Percentiles rank a stretch among this genome's conserved stretches.
phyloP scores from a whole-genome alignment of 2,329 filamentous ascomycete genomes.

The Lecanicillium sp. region DNA sequence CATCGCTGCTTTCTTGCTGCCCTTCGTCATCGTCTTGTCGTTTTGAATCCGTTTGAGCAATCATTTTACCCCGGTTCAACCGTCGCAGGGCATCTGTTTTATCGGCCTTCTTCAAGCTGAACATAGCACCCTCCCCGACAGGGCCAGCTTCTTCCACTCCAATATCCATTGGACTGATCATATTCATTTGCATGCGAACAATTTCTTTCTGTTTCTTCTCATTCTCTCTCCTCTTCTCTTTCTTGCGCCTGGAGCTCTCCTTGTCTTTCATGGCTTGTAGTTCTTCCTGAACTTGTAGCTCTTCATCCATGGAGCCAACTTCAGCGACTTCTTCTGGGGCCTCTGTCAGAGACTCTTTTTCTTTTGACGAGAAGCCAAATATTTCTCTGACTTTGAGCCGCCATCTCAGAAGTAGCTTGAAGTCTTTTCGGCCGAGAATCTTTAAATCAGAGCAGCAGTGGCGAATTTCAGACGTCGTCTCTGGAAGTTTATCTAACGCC shows the following conservation, averaged over 20 bases:
- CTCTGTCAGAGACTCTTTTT: conserved; percentile 37
- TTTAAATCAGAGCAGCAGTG: conserved; percentile 76
- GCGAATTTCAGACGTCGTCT: conserved; percentile 77
- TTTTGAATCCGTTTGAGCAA: conserved; percentile 49
- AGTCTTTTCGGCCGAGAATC: conserved; percentile 88
- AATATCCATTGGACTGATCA: conserved; percentile 93
- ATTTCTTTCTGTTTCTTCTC: conserved; percentile 93
- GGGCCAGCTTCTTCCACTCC: conserved; percentile 81
- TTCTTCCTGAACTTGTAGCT: conserved; percentile 82
- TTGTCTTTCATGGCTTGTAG: conserved; percentile 75
- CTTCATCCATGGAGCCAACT: conserved; percentile 88
- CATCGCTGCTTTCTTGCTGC: conserved; percentile 53
- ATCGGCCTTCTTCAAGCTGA: conserved; percentile 74
- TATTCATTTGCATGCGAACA: conserved; percentile 93
- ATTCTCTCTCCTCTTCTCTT: conserved; percentile 79
- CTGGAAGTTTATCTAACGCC: conserved; percentile 75
- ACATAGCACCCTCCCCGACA: conserved; percentile 74
- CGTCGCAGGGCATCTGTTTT: conserved; percentile 61
- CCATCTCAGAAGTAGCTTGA: conserved; percentile 85
- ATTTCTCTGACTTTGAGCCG: conserved; percentile 80
- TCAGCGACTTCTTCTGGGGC: conserved; percentile 64
- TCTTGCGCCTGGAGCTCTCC: conserved; percentile 67
- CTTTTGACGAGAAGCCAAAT: conserved; percentile 79
- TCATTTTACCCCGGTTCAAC: conserved; percentile 65
- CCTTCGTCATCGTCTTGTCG: conserved; percentile 20